These are phyloP conservation scores for Phlebiopsis flavidoalba DNA, from an alignment of 768 basidiomycete genomes.

Conservation along the genomic window DNA sequence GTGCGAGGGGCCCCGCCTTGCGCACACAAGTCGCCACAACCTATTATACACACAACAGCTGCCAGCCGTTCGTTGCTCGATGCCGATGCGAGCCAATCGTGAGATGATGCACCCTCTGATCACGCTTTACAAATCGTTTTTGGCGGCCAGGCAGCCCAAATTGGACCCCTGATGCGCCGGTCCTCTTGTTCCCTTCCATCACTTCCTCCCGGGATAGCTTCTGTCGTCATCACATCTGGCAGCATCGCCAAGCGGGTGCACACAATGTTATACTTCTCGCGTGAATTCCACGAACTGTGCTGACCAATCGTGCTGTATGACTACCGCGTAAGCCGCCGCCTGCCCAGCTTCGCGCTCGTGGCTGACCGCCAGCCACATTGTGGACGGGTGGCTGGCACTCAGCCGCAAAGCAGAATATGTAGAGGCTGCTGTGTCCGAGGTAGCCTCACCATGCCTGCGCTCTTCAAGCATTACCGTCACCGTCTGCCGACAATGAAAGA, in stretches of 20 bases:
- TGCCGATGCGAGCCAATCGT: slow-evolving; percentile 2
- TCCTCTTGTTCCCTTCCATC: neutral
- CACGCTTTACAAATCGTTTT: neutral
- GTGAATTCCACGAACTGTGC: neutral
- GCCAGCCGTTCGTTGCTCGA: neutral
- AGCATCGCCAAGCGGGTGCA: too few species aligned
- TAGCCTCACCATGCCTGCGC: neutral
- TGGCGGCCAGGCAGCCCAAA: neutral
- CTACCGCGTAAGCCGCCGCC: too few species aligned
- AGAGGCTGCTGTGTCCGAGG: neutral
- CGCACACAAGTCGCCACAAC: slow-evolving; percentile 2
- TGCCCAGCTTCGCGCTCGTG: neutral
- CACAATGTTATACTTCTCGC: neutral
- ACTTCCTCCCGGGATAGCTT: neutral
- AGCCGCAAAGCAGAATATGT: neutral
- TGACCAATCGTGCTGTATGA: neutral
- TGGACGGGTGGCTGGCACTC: neutral
- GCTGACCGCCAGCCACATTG: neutral
- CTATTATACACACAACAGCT: neutral
- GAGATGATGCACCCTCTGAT: neutral
- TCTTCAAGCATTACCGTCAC: neutral
- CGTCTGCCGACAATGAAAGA: neutral
- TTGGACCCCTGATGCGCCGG: slow-evolving; percentile 1
- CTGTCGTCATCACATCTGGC: neutral
- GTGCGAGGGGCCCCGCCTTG: neutral